These are phyloP conservation scores for Hygrocybe punicea DNA, from an alignment of 768 basidiomycete genomes.

Conservation along the genomic window DNA sequence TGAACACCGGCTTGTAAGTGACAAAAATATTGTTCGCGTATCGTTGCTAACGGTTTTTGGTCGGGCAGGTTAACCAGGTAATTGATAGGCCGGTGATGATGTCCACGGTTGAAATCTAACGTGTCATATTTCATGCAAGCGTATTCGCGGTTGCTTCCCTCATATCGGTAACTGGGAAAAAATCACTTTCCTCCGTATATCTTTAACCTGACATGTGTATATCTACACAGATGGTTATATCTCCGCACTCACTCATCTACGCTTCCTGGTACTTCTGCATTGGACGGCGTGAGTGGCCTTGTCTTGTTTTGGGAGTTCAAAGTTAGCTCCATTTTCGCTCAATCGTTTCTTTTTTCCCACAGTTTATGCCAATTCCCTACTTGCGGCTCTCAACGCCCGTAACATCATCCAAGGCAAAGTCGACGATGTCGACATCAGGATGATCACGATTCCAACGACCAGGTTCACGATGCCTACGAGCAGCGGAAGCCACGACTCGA, in stretches of 20 bases:
- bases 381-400: conserved; percentile 23
- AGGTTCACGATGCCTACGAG: too few relatives aligned
- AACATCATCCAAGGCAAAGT: conserved; percentile 8
- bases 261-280: conserved; percentile 35
- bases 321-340: too few relatives aligned
- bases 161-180: neutral
- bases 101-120: neutral
- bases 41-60: neutral
- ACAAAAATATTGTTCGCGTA: neutral
- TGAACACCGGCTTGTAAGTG: conserved; percentile 15
- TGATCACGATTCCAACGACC: neutral
- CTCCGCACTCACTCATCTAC: conserved; percentile 30
- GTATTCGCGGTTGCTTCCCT: neutral
- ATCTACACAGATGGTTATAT: conserved; percentile 21
- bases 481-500: too few relatives aligned
- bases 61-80: neutral
- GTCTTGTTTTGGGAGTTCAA: too few relatives aligned
- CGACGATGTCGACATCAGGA: conserved; percentile 7
- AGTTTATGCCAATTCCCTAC: conserved; percentile 32
- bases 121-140: neutral
- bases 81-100: neutral
- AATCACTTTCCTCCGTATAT: too few relatives aligned
- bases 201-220: too few relatives aligned
- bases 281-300: conserved; percentile 25
- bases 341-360: neutral